Conservation (phyloP, 2,329 filamentous ascomycete species). For the Cytospora paraplurivora region DNA sequence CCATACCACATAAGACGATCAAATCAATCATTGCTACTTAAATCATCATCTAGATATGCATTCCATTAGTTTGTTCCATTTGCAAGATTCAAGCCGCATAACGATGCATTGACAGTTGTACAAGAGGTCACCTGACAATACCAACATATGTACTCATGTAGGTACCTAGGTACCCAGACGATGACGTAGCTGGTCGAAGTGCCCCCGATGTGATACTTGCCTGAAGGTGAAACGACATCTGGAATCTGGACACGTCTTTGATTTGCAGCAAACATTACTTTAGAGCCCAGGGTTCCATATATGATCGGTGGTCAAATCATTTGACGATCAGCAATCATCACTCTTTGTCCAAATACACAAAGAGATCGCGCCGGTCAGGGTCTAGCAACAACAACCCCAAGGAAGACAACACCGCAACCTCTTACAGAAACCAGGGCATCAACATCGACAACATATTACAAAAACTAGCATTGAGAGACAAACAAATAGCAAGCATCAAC, state of each 20-base stretch:
- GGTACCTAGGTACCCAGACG: not conserved
- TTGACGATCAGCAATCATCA: not conserved
- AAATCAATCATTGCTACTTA: not conserved
- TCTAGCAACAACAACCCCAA: not conserved
- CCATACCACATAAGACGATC: not conserved
- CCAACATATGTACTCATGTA: constrained; percentile 1
- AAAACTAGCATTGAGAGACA: not conserved
- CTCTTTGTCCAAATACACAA: not conserved
- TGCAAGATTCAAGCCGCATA: not conserved
- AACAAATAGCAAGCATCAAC: not conserved
- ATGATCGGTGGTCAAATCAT: not conserved
- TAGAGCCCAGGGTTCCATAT: not conserved
- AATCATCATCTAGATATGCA: not conserved
- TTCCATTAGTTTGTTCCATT: not conserved
- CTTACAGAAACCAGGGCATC: not conserved
- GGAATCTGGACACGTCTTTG: constrained; percentile 1
- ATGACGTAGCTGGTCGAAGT: not conserved
- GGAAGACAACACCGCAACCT: not conserved
- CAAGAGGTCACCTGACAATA: constrained; percentile 18
- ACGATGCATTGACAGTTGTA: not conserved
- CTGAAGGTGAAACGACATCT: not conserved
- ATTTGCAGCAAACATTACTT: not conserved
- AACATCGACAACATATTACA: not conserved
- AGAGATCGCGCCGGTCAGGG: not conserved
- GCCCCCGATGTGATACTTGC: not conserved